Evolutionary conservation across 352 stramenopile genomes (phyloP), one percentile per base, ranked within the genome.

Genomic region (Phytopythium cucurbitacearum): DNA sequence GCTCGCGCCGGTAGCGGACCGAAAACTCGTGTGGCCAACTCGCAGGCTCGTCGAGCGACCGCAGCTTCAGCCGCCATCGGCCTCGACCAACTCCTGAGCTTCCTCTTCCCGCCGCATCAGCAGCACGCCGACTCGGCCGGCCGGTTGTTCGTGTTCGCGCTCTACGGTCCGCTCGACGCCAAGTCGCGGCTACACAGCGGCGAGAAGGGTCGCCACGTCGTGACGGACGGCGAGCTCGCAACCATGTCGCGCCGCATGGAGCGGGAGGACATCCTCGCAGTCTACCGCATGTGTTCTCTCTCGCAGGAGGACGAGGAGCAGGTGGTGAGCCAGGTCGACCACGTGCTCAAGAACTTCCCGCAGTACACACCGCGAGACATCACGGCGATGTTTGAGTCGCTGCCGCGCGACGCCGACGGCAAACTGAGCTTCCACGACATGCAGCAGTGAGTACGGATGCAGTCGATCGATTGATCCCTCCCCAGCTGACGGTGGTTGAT

Each of bases 391-490:
- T 89, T 95, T 42, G 57, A 63, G 7, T 58, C 55, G 7, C 43
- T 93, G 7, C 53, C 62, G 12, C 67, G 68, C 0, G 66, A 83
- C 39, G 9, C 40, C 1, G 53, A 82, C 7, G 71, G 73, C n/a
- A 44, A 50, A 37, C 53, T 91, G 39, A 88, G 62, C 44, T 95
- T 96, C 59, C 85, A 96, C 65, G 83, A 87, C 54, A 87, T 92
- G 65, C 87, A 96, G 48, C 56, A 44, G 69, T 75, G 56, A 64
- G 62, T 73, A 42, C 13, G 40, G 11, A 12, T 40, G 9, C 42
- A 28, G 10, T 53, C 10, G 13, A 40, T 3, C 32, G 10, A 3
- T 32, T 40, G 57, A 33, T 45, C 36, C 47, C 4, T 48, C 1
- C 44, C 10, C 49, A 11, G 52, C n/a, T 40, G 32, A 44, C 40